Evolutionary conservation across 2,329 filamentous ascomycete species (phyloP).

Genomic region (Aureobasidium sp.): DNA sequence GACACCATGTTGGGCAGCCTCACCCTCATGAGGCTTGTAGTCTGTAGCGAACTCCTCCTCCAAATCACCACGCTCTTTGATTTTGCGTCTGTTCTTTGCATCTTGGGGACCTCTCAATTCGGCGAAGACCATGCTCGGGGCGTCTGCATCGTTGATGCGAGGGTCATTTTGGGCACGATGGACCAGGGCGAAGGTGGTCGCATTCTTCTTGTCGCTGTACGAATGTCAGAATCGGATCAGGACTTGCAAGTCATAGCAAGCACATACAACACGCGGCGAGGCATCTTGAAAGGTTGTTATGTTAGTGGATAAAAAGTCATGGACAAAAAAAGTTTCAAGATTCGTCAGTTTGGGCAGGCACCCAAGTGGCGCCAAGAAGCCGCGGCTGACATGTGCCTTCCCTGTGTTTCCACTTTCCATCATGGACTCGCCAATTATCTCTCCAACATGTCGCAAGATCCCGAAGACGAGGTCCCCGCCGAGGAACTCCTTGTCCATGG

Average conservation of each 20-base stretch:
- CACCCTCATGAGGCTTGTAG: conserved; percentile 84
- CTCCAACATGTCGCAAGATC: conserved; percentile 14
- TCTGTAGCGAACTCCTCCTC: conserved; percentile 62
- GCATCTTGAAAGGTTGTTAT: conserved; percentile 50
- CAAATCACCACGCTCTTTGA: conserved; percentile 58
- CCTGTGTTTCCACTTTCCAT: neutral
- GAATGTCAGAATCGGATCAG: neutral
- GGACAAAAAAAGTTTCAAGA: neutral
- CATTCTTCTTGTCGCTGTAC: conserved; percentile 64
- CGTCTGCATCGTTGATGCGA: conserved; percentile 83
- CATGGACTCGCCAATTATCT: neutral
- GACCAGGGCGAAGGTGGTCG: conserved; percentile 88
- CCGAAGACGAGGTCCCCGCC: neutral
- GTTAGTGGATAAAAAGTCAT: neutral
- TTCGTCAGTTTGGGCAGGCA: neutral
- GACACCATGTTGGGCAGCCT: conserved; percentile 88
- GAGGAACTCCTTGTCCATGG: conserved; percentile 53
- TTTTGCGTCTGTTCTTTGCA: conserved; percentile 25
- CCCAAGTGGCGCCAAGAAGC: neutral
- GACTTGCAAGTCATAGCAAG: neutral
- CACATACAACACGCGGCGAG: conserved; percentile 61
- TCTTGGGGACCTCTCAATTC: conserved; percentile 36
- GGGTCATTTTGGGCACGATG: conserved; percentile 97
- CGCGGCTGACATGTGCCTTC: conserved; percentile 3
- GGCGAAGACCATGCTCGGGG: conserved; percentile 85